Evolutionary conservation across 352 stramenopile species (phyloP).

Genomic region (Globisporangium ultimum): DNA sequence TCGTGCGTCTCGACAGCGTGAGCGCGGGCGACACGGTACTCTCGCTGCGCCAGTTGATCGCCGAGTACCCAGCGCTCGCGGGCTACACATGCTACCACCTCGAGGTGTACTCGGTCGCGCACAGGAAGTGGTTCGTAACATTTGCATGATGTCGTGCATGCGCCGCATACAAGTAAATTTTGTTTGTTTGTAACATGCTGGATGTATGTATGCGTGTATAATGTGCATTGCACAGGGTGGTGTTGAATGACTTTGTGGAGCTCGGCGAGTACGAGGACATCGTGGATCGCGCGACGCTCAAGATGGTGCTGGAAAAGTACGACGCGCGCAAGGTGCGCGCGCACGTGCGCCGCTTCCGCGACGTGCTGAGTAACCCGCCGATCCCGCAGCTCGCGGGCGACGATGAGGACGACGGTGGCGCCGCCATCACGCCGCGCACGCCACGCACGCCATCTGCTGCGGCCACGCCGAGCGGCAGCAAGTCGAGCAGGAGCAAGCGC

Average conservation of each 20-base stretch:
- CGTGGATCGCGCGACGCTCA: slow-evolving; percentile 54
- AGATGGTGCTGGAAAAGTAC: slow-evolving; percentile 87
- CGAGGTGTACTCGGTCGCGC: slow-evolving; percentile 34
- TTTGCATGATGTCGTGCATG: not conserved
- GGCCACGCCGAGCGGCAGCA: slow-evolving; percentile 11
- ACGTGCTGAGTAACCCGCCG: slow-evolving; percentile 78
- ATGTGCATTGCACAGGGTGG: slow-evolving; percentile 19
- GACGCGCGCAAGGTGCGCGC: slow-evolving; percentile 79
- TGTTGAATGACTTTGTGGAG: slow-evolving; percentile 86
- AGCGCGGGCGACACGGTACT: slow-evolving; percentile 77
- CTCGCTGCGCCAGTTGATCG: slow-evolving; percentile 77
- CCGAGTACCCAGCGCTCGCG: slow-evolving; percentile 77
- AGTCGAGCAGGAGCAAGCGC: slow-evolving; percentile 19
- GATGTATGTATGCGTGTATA: not conserved
- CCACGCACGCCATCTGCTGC: too few relatives aligned
- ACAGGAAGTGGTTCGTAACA: slow-evolving; percentile 27
- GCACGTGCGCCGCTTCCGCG: slow-evolving; percentile 82
- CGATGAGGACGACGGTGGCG: not conserved
- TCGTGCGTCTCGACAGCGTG: slow-evolving; percentile 66
- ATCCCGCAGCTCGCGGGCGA: slow-evolving; percentile 50
- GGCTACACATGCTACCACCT: slow-evolving; percentile 87
- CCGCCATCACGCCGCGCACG: not conserved
- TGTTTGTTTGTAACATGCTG: slow-evolving; percentile 13
- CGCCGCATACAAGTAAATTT: too few relatives aligned
- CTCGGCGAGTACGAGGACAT: slow-evolving; percentile 78